phyloP scores from a whole-genome alignment of 805 yeast species.

The Nadsonia fulvescens region DNA sequence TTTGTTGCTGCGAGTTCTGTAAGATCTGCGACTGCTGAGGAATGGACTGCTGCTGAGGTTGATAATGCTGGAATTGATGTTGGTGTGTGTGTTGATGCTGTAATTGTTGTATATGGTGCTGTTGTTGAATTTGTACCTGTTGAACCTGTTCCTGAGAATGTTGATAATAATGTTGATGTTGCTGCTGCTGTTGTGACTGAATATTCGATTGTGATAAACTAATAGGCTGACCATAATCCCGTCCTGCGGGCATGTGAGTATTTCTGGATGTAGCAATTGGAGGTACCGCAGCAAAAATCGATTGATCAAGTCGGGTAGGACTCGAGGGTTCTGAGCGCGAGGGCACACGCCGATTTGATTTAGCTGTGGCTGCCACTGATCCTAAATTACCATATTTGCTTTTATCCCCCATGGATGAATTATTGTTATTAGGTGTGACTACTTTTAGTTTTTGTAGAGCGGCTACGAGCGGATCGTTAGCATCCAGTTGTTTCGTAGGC shows the following conservation, averaged over 20 bases:
- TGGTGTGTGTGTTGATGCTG: constrained; percentile 1
- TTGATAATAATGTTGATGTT: constrained; percentile 4
- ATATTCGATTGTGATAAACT: constrained; percentile 5
- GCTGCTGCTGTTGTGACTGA: constrained; percentile 6
- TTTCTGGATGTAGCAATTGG: too few species aligned
- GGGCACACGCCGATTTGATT: constrained; percentile 11
- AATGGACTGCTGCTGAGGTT: constrained; percentile 4
- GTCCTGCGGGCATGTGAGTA: constrained; percentile 3
- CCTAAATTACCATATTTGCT: constrained; percentile 6
- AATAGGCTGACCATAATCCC: constrained; percentile 3
- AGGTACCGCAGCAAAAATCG: too few species aligned
- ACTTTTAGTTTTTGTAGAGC: constrained; percentile 29
- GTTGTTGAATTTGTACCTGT: constrained; percentile 3
- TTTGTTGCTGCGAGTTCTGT: constrained; percentile 1
- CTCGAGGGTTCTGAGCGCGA: constrained; percentile 15
- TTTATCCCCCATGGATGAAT: too few species aligned
- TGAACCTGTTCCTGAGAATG: constrained; percentile 6
- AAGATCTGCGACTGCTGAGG: constrained; percentile 1
- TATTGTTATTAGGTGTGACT: constrained; percentile 8
- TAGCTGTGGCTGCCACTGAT: constrained; percentile 3
- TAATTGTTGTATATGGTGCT: constrained; percentile 8
- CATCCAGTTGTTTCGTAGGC: constrained; percentile 10
- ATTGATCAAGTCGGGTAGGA: constrained; percentile 7
- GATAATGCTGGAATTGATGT: constrained; percentile 4
- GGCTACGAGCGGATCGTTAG: constrained; percentile 34